Evolutionary conservation across 1,284 basidiomycete species (phyloP).

Genomic region (Boletellus deceptivus): DNA sequence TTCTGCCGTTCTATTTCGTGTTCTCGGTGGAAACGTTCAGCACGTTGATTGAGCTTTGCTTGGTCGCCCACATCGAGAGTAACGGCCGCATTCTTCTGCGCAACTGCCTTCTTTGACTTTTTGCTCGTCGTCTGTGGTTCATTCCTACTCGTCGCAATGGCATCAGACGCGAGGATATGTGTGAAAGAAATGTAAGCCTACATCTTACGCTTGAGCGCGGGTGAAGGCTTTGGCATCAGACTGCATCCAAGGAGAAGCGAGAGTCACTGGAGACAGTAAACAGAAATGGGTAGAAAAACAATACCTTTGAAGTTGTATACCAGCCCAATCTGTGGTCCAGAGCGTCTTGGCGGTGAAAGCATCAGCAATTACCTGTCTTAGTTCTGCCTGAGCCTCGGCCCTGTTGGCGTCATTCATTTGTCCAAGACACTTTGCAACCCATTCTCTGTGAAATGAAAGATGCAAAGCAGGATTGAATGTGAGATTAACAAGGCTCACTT

Average conservation of each 20-base stretch:
- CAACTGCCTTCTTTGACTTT: constrained; percentile 64
- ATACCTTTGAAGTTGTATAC: constrained; percentile 77
- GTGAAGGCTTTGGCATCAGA: constrained; percentile 60
- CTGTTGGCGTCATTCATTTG: constrained; percentile 78
- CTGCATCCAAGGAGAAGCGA: constrained; percentile 37
- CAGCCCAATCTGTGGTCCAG: constrained; percentile 87
- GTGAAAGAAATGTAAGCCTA: constrained; percentile 29
- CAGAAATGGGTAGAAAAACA: constrained; percentile 8
- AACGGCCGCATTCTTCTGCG: constrained; percentile 43
- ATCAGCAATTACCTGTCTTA: constrained; percentile 85
- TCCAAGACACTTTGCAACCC: constrained; percentile 80
- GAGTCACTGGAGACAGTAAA: constrained; percentile 23
- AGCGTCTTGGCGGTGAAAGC: constrained; percentile 76
- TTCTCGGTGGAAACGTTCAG: constrained; percentile 76
- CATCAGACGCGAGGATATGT: constrained; percentile 18
- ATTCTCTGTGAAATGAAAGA: constrained; percentile 53
- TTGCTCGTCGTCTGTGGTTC: constrained; percentile 49
- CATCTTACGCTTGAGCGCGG: constrained; percentile 68
- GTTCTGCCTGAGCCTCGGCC: constrained; percentile 73
- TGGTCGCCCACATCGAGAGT: constrained; percentile 61
- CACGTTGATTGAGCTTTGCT: constrained; percentile 64
- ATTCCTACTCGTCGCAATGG: constrained; percentile 31
- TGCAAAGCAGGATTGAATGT: constrained; percentile 1
- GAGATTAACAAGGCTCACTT: constrained; percentile 41
- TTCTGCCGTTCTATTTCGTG: constrained; percentile 79